Conservation (phyloP, 2,329 filamentous ascomycete genomes). For the Aureobasidium leucospermi region DNA sequence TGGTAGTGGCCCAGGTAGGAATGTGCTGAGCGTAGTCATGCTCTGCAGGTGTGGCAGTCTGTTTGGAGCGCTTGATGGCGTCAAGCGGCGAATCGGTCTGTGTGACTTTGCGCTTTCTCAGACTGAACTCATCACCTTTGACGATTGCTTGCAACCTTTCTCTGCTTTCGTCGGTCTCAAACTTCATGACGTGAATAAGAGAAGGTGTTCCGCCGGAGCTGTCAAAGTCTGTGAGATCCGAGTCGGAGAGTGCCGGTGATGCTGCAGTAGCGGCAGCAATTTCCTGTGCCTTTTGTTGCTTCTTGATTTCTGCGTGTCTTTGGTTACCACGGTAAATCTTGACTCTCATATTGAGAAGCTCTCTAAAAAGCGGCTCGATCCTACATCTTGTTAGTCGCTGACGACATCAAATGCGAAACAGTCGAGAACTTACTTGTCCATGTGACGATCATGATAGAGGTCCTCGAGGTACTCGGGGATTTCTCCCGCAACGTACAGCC, state of each 20-base stretch:
- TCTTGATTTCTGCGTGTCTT: not conserved
- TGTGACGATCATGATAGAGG: not conserved
- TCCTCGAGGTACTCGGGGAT: constrained; percentile 3
- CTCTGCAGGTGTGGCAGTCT: not conserved
- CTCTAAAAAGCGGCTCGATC: not conserved
- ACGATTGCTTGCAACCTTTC: not conserved
- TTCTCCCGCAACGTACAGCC: not conserved
- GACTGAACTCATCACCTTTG: not conserved
- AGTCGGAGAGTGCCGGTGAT: not conserved
- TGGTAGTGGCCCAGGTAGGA: not conserved
- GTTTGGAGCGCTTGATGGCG: not conserved
- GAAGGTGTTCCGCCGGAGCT: not conserved
- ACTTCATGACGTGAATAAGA: not conserved
- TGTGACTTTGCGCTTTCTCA: not conserved
- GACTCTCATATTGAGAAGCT: not conserved
- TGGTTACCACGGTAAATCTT: not conserved
- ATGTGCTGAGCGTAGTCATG: not conserved
- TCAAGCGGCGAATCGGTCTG: not conserved
- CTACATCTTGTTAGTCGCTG: not conserved
- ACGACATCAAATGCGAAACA: not conserved
- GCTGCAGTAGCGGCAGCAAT: not conserved
- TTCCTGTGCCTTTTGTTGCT: not conserved
- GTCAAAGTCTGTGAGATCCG: constrained; percentile 3
- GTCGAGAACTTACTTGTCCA: not conserved
- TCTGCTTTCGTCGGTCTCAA: not conserved